These are phyloP conservation scores for Amniculicola lignicola DNA, from an alignment of 495 filamentous ascomycete genomes.

Conservation along the genomic window DNA sequence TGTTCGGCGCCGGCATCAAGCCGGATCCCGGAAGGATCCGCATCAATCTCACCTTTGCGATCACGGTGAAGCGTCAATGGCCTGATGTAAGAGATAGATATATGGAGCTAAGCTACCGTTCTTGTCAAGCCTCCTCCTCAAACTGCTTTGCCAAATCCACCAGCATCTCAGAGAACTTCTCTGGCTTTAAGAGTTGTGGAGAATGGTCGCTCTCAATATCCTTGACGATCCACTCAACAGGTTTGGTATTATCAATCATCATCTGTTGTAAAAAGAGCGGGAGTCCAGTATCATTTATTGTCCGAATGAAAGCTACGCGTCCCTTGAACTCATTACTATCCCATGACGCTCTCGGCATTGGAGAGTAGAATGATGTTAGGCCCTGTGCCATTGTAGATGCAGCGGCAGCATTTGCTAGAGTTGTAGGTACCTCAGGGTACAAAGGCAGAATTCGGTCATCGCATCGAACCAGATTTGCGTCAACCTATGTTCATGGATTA, in stretches of 20 bases:
- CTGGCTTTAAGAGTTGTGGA: slow-evolving; percentile 14
- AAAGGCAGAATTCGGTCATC: slow-evolving; percentile 17
- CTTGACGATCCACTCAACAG: slow-evolving; percentile 20
- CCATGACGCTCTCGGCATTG: slow-evolving; percentile 17
- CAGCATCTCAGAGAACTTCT: slow-evolving; percentile 17
- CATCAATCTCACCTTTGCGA: too few species aligned
- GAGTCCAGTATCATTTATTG: slow-evolving; percentile 14
- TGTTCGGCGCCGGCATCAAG: too few species aligned
- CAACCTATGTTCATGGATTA: not conserved
- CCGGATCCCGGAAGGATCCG: too few species aligned
- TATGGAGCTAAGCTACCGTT: too few species aligned
- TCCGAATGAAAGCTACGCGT: slow-evolving; percentile 16
- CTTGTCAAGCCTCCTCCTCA: too few species aligned
- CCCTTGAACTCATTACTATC: slow-evolving; percentile 15
- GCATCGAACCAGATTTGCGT: slow-evolving; percentile 21
- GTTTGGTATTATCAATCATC: slow-evolving; percentile 17
- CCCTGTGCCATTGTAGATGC: slow-evolving; percentile 19
- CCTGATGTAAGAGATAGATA: too few species aligned
- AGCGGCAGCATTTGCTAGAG: slow-evolving; percentile 1
- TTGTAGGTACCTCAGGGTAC: slow-evolving; percentile 10
- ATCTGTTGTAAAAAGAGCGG: slow-evolving; percentile 15
- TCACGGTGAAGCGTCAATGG: too few species aligned
- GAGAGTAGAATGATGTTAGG: slow-evolving; percentile 11
- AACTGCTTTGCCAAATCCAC: slow-evolving; percentile 19
- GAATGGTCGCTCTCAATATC: slow-evolving; percentile 21